Conservation (phyloP, 2,329 filamentous ascomycete genomes). For the Ustulina deusta region DNA sequence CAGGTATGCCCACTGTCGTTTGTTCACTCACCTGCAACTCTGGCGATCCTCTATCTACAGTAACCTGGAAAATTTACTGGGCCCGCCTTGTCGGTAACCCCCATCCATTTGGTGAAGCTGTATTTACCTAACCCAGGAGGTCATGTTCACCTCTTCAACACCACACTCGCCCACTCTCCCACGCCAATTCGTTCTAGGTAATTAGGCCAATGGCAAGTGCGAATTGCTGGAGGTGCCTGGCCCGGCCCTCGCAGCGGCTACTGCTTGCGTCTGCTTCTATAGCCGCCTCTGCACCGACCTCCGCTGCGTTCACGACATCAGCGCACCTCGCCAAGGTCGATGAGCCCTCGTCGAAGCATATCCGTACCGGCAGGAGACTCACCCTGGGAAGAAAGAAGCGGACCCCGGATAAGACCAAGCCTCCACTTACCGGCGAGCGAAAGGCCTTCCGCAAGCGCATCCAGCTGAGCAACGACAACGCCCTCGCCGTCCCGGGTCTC, state of each 20-base stretch:
- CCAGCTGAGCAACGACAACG: slow-evolving; percentile 93
- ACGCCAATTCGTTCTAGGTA: not conserved
- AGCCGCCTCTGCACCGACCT: slow-evolving; percentile 49
- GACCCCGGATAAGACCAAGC: slow-evolving; percentile 60
- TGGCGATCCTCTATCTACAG: not conserved
- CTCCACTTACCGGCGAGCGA: slow-evolving; percentile 80
- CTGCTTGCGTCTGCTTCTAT: slow-evolving; percentile 42
- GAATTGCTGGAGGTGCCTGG: slow-evolving; percentile 70
- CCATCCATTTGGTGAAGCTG: slow-evolving; percentile 30
- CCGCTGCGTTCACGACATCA: slow-evolving; percentile 48
- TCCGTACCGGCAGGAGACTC: slow-evolving; percentile 57
- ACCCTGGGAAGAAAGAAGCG: slow-evolving; percentile 64
- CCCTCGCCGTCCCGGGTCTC: slow-evolving; percentile 79
- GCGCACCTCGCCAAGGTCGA: slow-evolving; percentile 32
- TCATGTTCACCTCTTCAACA: slow-evolving; percentile 6
- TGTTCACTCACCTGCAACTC: too few relatives aligned
- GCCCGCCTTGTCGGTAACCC: slow-evolving; percentile 25
- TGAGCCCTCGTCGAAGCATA: slow-evolving; percentile 38
- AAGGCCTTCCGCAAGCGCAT: slow-evolving; percentile 90
- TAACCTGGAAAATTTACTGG: slow-evolving; percentile 39
- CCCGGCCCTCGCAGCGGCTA: slow-evolving; percentile 55
- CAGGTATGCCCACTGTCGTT: too few relatives aligned
- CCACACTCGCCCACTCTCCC: not conserved
- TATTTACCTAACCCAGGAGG: not conserved
- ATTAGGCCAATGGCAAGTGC: slow-evolving; percentile 63